Conservation (phyloP, 2,329 filamentous ascomycete genomes). For the Xylariaceae sp. region DNA sequence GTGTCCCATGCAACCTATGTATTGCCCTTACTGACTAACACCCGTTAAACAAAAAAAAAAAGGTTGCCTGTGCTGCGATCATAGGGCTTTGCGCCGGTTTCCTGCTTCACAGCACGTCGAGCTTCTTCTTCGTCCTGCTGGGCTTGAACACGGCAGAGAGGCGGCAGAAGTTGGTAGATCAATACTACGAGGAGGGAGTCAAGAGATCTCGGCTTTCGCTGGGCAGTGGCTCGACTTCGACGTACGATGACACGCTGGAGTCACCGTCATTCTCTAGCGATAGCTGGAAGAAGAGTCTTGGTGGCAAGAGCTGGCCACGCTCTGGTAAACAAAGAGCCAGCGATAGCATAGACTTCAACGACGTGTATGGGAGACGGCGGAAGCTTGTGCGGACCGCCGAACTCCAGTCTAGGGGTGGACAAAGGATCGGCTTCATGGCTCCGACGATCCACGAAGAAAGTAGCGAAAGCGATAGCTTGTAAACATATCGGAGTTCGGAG, state of each 20-base stretch:
- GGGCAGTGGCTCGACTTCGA: constrained; percentile 9
- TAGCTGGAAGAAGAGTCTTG: constrained; percentile 7
- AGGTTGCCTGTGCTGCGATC: constrained; percentile 28
- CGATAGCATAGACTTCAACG: constrained; percentile 4
- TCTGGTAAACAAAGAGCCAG: neutral
- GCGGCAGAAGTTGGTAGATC: constrained; percentile 7
- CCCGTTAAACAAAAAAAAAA: constrained; percentile 14
- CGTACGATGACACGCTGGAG: constrained; percentile 9
- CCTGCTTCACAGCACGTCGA: constrained; percentile 25
- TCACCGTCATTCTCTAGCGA: constrained; percentile 10
- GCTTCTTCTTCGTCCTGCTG: constrained; percentile 26
- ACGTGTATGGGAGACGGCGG: constrained; percentile 25
- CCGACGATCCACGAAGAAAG: constrained; percentile 71
- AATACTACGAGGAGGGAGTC: neutral
- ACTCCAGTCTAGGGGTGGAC: constrained; percentile 34
- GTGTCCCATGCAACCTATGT: neutral
- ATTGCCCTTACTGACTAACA: constrained; percentile 1
- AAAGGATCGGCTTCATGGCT: constrained; percentile 49
- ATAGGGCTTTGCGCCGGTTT: constrained; percentile 27
- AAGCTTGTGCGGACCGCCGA: constrained; percentile 23
- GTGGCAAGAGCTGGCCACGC: constrained; percentile 4
- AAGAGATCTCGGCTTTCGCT: constrained; percentile 1
- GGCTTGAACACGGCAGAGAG: constrained; percentile 21
- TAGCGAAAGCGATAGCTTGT: constrained; percentile 46
- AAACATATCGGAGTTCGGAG: constrained; percentile 7